These are phyloP conservation scores for Talaromyces sp. DNA, from an alignment of 2,329 filamentous ascomycete species.

Conservation along the genomic window DNA sequence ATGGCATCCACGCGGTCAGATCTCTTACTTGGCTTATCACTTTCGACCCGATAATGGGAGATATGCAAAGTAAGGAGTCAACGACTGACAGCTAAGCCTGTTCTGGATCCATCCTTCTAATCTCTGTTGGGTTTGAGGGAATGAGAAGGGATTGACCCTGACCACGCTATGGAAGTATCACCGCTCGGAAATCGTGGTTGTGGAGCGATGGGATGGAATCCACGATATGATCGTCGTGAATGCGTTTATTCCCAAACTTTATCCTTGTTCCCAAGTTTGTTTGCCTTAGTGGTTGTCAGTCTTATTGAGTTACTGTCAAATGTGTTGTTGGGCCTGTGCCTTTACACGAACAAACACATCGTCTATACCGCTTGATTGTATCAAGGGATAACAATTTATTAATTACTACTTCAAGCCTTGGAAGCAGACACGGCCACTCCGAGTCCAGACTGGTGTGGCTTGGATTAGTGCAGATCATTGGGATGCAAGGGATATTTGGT, in stretches of 20 bases:
- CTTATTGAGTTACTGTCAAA: background rate
- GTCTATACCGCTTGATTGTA: background rate
- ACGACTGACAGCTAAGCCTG: background rate
- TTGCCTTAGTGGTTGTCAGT: background rate
- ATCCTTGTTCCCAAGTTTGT: background rate
- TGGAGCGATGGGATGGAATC: constrained; percentile 3
- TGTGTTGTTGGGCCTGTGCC: background rate
- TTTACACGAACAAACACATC: no score
- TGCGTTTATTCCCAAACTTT: background rate
- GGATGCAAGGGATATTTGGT: constrained; percentile 4
- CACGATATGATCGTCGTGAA: constrained; percentile 3
- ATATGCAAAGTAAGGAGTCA: constrained; percentile 3
- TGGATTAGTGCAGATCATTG: constrained; percentile 1
- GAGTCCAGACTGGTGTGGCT: constrained; percentile 1
- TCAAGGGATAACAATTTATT: background rate
- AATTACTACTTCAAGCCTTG: background rate
- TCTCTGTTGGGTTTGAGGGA: background rate
- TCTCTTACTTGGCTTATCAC: background rate
- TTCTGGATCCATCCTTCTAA: background rate
- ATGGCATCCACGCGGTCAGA: constrained; percentile 17
- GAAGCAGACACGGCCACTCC: background rate
- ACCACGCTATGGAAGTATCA: background rate
- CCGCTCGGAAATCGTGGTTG: background rate
- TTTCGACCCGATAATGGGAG: background rate
- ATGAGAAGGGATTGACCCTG: background rate